Evolutionary conservation across 2,329 filamentous ascomycete genomes (phyloP), one percentile per base, ranked within the genome.

Genomic region (Fusarium sp.): DNA sequence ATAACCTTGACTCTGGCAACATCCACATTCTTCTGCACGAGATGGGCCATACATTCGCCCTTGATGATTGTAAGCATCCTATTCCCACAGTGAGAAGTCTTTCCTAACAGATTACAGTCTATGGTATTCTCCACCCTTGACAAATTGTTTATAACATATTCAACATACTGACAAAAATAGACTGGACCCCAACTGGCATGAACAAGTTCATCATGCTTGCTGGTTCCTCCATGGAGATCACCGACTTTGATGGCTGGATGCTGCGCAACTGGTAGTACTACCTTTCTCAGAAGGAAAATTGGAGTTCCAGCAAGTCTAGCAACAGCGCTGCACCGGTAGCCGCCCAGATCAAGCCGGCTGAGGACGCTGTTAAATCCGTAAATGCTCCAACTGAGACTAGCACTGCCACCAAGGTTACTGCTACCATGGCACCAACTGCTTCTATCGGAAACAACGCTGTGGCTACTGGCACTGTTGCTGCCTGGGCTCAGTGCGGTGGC

Each of bases 171-270:
- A 66, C 43, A 16, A 21, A 4, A 38, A 61, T 79, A 66, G 81
- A 83, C 73, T 84, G 81, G 81, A 81, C 77, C 6, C 82, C 82
- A 0, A 77, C 75, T 3, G 81, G 81, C 8, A 68, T 80, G 12
- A 71, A 73, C 18, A 81, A 78, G 68, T 84, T 84, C 71, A 79
- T 84, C 62, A 84, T 84, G 83, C 69, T 79, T 39, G 80, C 82
- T 23, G 82, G 82, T 7, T 78, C 78, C 39, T 75, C 83, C 1
- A 77, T 71, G 31, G 68, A 76, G 48, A 79, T 84, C 44, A 84
- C 82, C 7, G 81, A 84, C 41, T 84, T 84, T 54, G 82, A 84
- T 60, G 81, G 79, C 28, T 84, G 82, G 83, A 84, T 84, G 82
- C 75, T 79, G 47, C 76, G 82, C 21, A 81, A 84, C 69, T 84